Evolutionary conservation across 2,329 filamentous ascomycete genomes (phyloP), one percentile per base, ranked within the genome.

Genomic region (Pseudohalonectria lignicola): DNA sequence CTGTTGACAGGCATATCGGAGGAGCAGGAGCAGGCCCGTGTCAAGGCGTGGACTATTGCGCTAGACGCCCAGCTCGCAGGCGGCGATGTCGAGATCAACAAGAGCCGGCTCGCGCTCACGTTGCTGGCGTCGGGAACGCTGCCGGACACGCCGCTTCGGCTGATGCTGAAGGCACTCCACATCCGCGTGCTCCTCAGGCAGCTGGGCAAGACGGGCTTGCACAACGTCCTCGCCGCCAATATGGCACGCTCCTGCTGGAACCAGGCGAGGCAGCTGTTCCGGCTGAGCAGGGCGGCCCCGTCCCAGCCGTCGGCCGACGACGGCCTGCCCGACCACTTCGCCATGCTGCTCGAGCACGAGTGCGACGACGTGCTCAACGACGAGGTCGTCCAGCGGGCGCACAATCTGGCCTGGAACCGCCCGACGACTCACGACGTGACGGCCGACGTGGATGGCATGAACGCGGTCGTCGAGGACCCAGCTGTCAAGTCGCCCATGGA

Each of bases 131-230:
- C 88, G 2, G 81, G 82, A 18, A 94, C 88, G 1, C 67, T 95
- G 2, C 87, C 88, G 10, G 78, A 86, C 42, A 92, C 85, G 1
- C 86, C 90, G 1, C 71, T 74, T 34, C 74, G 86, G 31, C 70
- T 94, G 39, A 94, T 95, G 85, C 73, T 94, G 40, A 93, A 94
- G 58, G 85, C 90, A 2, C 66, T 96, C 28, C 90, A 96, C 53
- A 82, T 93, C 43, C 83, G 87, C n/a, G 76, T 95, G 32, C 71
- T 95, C 25, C 69, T 94, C 29, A 94, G 86, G 84, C 81, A 86
- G 47, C 53, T 77, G 8, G 78, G 81, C 28, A 75, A 79, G 45
- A 69, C 73, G 21, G 76, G 75, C 7, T 71, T 83, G 36, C 72
- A 79, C 42, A 80, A 88, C 47, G 64, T 76, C 15, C 61, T 88